Conservation (phyloP, 2,329 filamentous ascomycete genomes). For the Fusarium nisikadoi region DNA sequence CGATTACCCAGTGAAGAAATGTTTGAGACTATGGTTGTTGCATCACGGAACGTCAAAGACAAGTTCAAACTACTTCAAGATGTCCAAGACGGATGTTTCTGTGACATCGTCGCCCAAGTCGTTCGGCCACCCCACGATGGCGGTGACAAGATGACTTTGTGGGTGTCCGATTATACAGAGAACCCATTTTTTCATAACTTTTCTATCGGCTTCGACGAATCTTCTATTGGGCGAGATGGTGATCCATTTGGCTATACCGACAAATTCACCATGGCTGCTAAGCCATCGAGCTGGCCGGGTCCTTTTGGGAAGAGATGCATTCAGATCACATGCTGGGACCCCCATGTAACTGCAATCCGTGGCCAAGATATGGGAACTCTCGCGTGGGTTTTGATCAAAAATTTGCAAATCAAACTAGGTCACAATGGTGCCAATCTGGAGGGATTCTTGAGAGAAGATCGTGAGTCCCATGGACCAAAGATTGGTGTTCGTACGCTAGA, state of each 20-base stretch:
- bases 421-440: constrained; percentile 69
- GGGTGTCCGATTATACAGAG: constrained; percentile 85
- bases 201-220: constrained; percentile 46
- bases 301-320: constrained; percentile 79
- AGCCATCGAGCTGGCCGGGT: constrained; percentile 69
- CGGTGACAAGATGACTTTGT: constrained; percentile 67
- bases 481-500: constrained; percentile 68
- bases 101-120: constrained; percentile 78
- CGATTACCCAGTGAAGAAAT: constrained; percentile 54
- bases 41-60: constrained; percentile 57
- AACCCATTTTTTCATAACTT: constrained; percentile 72
- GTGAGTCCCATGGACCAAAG: constrained; percentile 52
- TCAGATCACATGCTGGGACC: constrained; percentile 76
- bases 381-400: constrained; percentile 73
- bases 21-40: constrained; percentile 54
- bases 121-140: constrained; percentile 61
- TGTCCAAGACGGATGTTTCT: constrained; percentile 65
- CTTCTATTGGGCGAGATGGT: constrained; percentile 55
- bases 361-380: constrained; percentile 63
- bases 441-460: constrained; percentile 75
- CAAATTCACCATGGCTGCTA: constrained; percentile 38
- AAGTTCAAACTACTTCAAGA: constrained; percentile 76
- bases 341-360: constrained; percentile 70
- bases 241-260: constrained; percentile 66
- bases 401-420: constrained; percentile 75